These are phyloP conservation scores for Elaeis guineensis DNA, from an alignment of 176 grass and related monocot genomes.

Conservation along the genomic window DNA sequence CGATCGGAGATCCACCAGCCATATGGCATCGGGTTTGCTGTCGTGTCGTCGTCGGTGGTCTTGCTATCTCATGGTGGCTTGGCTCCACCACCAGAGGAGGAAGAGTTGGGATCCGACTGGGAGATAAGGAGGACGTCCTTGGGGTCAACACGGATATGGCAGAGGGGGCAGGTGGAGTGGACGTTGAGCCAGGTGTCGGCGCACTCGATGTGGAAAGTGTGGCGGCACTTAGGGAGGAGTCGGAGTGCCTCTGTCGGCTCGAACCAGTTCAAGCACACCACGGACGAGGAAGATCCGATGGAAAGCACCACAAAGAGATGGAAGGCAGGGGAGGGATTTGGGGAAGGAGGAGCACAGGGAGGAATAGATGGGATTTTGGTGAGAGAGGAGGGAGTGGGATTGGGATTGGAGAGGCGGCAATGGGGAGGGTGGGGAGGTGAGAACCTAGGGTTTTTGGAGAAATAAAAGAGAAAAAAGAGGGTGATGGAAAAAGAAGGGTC, in stretches of 20 bases:
- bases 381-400: no score
- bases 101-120: conserved; percentile 9
- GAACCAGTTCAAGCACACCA: conserved; percentile 50
- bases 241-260: conserved; percentile 35
- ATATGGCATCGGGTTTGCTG: background rate
- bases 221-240: conserved; percentile 47
- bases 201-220: conserved; percentile 51
- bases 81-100: background rate
- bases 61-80: background rate
- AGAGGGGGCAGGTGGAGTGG: no score
- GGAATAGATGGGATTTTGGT: no score
- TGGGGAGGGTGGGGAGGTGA: no score
- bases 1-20: conserved; percentile 45
- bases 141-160: conserved; percentile 16
- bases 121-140: conserved; percentile 74
- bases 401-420: no score
- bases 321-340: no score
- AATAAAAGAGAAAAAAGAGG: no score
- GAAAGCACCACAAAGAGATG: no score
- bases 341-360: no score
- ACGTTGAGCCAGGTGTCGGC: conserved; percentile 42
- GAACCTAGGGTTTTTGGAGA: no score
- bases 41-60: background rate
- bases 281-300: no score
- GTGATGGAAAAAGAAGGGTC: no score